These are phyloP conservation scores for Candida krabiensis DNA, from an alignment of 805 yeast species.

Conservation along the genomic window DNA sequence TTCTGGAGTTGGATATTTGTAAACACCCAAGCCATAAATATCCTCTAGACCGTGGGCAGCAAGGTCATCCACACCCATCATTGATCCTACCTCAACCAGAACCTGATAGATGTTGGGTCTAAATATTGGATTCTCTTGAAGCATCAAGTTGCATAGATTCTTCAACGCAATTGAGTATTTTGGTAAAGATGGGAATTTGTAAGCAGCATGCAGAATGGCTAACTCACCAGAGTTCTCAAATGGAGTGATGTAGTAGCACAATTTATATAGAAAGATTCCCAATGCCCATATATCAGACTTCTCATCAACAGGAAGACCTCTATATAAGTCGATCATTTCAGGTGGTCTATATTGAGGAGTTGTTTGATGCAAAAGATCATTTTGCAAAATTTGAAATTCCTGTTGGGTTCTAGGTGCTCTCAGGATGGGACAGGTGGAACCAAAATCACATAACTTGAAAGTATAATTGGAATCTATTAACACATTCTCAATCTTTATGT, in stretches of 20 bases:
- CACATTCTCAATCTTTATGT: slow-evolving; percentile 92
- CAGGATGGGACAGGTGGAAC: slow-evolving; percentile 73
- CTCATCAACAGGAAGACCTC: slow-evolving; percentile 84
- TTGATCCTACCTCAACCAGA: slow-evolving; percentile 56
- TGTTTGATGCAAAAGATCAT: slow-evolving; percentile 85
- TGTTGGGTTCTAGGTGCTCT: slow-evolving; percentile 74
- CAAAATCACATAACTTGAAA: slow-evolving; percentile 91
- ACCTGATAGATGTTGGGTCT: slow-evolving; percentile 91
- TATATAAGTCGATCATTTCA: slow-evolving; percentile 89
- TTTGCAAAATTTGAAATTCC: slow-evolving; percentile 73
- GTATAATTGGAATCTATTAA: slow-evolving; percentile 66
- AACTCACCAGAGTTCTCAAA: slow-evolving; percentile 86
- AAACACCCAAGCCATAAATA: slow-evolving; percentile 35
- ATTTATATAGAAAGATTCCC: slow-evolving; percentile 86
- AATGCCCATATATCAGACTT: slow-evolving; percentile 96
- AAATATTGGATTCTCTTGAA: slow-evolving; percentile 76
- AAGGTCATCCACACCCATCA: slow-evolving; percentile 50
- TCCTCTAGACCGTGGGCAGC: slow-evolving; percentile 29
- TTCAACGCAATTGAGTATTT: slow-evolving; percentile 68
- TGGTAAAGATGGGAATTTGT: slow-evolving; percentile 72
- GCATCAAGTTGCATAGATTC: slow-evolving; percentile 72
- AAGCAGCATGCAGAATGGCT: slow-evolving; percentile 83
- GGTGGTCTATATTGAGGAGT: slow-evolving; percentile 96
- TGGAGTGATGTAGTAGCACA: slow-evolving; percentile 92
- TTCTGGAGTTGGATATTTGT: slow-evolving; percentile 28